Base-by-base conservation (phyloP, 345 rosid species). In the Trapa bicornis region DNA sequence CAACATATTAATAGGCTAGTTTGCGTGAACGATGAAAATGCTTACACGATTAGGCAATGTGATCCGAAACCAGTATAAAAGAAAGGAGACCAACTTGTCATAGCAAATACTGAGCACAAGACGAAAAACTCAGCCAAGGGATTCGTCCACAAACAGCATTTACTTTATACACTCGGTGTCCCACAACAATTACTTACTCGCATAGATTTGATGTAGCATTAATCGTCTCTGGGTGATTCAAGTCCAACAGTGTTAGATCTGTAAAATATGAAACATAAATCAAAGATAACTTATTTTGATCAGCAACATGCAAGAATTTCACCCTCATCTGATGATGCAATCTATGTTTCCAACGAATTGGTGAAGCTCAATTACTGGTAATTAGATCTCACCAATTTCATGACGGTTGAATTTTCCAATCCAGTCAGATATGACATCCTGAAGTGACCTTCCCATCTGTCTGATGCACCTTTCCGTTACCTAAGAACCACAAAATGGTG, bases 61-160 rank as follows among this genome's bases (percentile, higher is more conserved):
- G 75, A 90, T 62, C 39, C 98, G 88, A 73, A 82, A 84, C 97
- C 97, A 93, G 81, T 88, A 93, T 65, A 92, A 52, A 43, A 92
- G 85, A 71, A 88, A 92, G 0, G 97, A 85, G 52, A 92, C 85
- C 74, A 92, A 70, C 71, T 85, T 88, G 67, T 87, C 88, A 47
- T 82, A 83, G 76, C 98, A 92, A 8, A 77, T 86, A 16, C 98
- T 88, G 84, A 88, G n/a, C 33, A 39, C 67, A 2, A 14, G 33
- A 52, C 12, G 13, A 67, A 22, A 10, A 52, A 35, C 14, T 29
- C n/a, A 52, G 11, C 16, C 4, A 42, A 22, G 33, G 50, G 35
- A 29, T 65, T 22, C 38, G 0, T 41, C 32, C 10, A 11, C 37
- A 0, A 14, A 3, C 53, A 37, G 16, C 29, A 62, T 2, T 5